Base-by-base conservation (phyloP, 306 rosid species). In the Luffa aegyptiaca region DNA sequence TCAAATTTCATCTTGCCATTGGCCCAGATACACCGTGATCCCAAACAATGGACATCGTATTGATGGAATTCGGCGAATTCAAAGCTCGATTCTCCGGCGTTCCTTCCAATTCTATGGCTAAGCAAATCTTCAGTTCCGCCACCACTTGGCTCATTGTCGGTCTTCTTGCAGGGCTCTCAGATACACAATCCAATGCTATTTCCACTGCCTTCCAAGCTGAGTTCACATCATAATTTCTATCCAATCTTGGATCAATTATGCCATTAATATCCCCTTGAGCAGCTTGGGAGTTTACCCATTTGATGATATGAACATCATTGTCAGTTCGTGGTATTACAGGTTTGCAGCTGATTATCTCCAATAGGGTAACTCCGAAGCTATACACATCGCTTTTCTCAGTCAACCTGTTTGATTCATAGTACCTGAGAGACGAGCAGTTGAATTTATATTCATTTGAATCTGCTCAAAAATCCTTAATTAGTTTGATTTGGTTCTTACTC, bases 151-250 rank as follows among this genome's bases (percentile, higher is more conserved):
- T 82, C 88, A 79, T 85, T 42, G 6, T 44, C 5, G 85, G 88
- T 81, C 74, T 79, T 62, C 77, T 61, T n/a, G 3, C 26, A 26
- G 64, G 5, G 21, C 44, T 21, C 8, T 3, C 14, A 11, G 56
- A 66, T 35, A 62, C 71, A 76, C 83, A 82, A 46, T 44, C 57
- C 80, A 76, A 21, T 53, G 81, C 85, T 56, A 76, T 48, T 65
- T 85, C 88, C 33, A 82, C 77, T 9, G 80, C 84, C 63, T 80
- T 82, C 85, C 85, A 85, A 3, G 12, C 82, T 6, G 82, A 85
- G 80, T 55, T 82, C 0, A 0, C n/a, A 26, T 85, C 65, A 39
- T 77, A 80, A 39, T 62, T 75, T 31, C 80, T 74, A 36, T 61
- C 41, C 2, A 85, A 44, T 56, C 53, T 76, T 7, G 46, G 62